Evolutionary conservation across 495 filamentous ascomycete species (phyloP).

Genomic region (Penicillium psychrofluorescens): DNA sequence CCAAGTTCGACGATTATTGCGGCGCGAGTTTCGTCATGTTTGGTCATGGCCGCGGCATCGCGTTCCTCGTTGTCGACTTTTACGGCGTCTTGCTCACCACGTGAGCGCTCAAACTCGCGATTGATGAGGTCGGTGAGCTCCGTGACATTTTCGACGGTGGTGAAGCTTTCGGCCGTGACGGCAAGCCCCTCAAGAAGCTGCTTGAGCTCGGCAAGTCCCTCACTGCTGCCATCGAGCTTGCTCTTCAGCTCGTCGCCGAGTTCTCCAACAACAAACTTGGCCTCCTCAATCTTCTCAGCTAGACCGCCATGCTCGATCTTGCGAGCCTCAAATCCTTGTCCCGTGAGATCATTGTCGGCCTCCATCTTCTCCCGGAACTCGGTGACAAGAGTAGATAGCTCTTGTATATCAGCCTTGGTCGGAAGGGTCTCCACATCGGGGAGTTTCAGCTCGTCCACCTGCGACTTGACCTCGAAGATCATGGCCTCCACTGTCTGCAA

Average conservation of each 20-base stretch:
- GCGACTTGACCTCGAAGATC: slow-evolving; percentile 71
- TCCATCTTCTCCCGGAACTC: slow-evolving; percentile 66
- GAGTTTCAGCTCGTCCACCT: slow-evolving; percentile 62
- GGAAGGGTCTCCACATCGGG: slow-evolving; percentile 58
- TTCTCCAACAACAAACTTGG: slow-evolving; percentile 48
- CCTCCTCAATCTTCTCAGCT: slow-evolving; percentile 50
- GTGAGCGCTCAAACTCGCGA: slow-evolving; percentile 71
- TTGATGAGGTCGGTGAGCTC: slow-evolving; percentile 74
- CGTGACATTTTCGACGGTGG: slow-evolving; percentile 59
- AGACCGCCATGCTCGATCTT: slow-evolving; percentile 55
- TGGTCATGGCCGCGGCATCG: slow-evolving; percentile 60
- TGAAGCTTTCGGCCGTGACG: slow-evolving; percentile 51
- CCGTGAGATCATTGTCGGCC: slow-evolving; percentile 61
- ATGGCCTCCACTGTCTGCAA: slow-evolving; percentile 70
- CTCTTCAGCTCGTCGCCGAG: slow-evolving; percentile 60
- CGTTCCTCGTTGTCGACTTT: slow-evolving; percentile 74
- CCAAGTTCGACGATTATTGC: slow-evolving; percentile 49
- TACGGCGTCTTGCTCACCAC: slow-evolving; percentile 56
- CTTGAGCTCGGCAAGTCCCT: slow-evolving; percentile 47
- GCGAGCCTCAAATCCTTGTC: slow-evolving; percentile 73
- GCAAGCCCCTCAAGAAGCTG: slow-evolving; percentile 56
- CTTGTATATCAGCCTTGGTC: slow-evolving; percentile 53
- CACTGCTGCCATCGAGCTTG: slow-evolving; percentile 50
- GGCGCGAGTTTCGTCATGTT: slow-evolving; percentile 54
- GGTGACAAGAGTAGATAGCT: slow-evolving; percentile 58